phyloP scores from a whole-genome alignment of 768 basidiomycete genomes.

The Favolaschia claudopus region DNA sequence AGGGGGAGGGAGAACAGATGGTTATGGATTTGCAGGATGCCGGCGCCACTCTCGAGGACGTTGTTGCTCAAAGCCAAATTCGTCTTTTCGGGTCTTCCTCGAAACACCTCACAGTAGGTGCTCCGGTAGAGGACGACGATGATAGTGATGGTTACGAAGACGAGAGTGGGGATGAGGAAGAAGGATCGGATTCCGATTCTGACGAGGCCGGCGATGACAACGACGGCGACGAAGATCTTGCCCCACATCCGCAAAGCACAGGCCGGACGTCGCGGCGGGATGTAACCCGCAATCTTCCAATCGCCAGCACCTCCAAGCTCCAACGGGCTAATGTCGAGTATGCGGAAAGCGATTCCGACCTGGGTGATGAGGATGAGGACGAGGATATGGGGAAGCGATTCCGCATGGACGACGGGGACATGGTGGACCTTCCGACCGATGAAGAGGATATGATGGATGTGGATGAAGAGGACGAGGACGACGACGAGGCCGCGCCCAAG shows the following conservation, averaged over 20 bases:
- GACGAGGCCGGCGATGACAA: conserved; percentile 36
- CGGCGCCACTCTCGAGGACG: conserved; percentile 80
- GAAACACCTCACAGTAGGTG: conserved; percentile 62
- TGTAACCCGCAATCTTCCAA: conserved; percentile 49
- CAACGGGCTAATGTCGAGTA: conserved; percentile 62
- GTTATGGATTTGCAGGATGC: conserved; percentile 96
- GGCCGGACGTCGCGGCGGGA: conserved; percentile 62
- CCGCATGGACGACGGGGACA: conserved; percentile 58
- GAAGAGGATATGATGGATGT: conserved; percentile 51
- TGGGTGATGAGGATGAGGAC: conserved; percentile 55
- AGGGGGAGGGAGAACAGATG: conserved; percentile 97
- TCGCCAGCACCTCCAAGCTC: conserved; percentile 37
- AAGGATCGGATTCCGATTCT: conserved; percentile 37
- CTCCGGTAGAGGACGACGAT: conserved; percentile 44
- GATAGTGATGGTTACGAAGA: conserved; percentile 44
- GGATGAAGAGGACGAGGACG: conserved; percentile 43
- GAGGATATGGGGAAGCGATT: conserved; percentile 39
- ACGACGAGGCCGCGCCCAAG: conserved; percentile 57
- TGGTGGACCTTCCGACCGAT: conserved; percentile 56
- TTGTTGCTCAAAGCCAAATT: conserved; percentile 82
- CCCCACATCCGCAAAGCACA: conserved; percentile 44
- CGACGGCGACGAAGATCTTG: conserved; percentile 40
- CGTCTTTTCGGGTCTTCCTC: conserved; percentile 85
- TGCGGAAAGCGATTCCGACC: conserved; percentile 83
- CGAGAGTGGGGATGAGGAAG: conserved; percentile 37